Evolutionary conservation across 768 basidiomycete species (phyloP).

Genomic region (Hygrophorus pudorinus): DNA sequence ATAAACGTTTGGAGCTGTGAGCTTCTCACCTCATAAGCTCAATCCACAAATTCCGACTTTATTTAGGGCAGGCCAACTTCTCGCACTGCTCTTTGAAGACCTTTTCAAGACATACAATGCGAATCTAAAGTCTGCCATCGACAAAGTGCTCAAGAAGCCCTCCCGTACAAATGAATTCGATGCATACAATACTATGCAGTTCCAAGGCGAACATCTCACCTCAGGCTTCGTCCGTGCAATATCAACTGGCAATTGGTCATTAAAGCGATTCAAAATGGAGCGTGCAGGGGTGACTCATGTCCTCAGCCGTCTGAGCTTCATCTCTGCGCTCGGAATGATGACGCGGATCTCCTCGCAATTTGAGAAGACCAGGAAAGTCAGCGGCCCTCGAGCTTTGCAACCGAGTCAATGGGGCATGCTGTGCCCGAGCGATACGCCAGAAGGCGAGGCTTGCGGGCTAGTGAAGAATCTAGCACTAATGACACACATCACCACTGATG

Average conservation of each 20-base stretch:
- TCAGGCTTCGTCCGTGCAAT: slow-evolving; percentile 94
- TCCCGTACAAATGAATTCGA: slow-evolving; percentile 93
- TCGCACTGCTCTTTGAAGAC: slow-evolving; percentile 95
- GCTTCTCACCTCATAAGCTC: slow-evolving; percentile 19
- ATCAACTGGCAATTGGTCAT: slow-evolving; percentile 97
- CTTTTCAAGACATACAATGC: slow-evolving; percentile 98
- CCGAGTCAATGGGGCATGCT: slow-evolving; percentile 99
- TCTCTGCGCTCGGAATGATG: slow-evolving; percentile 99
- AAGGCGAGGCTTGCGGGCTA: slow-evolving; percentile 97
- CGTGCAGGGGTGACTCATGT: slow-evolving; percentile 98
- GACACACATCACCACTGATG: slow-evolving; percentile 99
- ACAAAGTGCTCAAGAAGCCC: slow-evolving; percentile 95
- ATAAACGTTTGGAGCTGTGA: slow-evolving; percentile 95
- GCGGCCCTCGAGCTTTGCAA: slow-evolving; percentile 92
- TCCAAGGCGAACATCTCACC: slow-evolving; percentile 94
- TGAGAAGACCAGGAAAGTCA: slow-evolving; percentile 98
- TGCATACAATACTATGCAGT: slow-evolving; percentile 88
- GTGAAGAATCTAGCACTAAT: slow-evolving; percentile 98
- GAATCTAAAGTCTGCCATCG: slow-evolving; percentile 89
- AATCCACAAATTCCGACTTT: slow-evolving; percentile 8
- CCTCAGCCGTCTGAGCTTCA: slow-evolving; percentile 88
- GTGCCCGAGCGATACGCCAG: slow-evolving; percentile 96
- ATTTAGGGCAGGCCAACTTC: slow-evolving; percentile 83
- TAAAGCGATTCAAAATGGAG: slow-evolving; percentile 99
- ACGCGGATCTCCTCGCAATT: slow-evolving; percentile 98